Percentiles rank a stretch among this genome's conserved stretches.
Evolutionary conservation across 495 filamentous ascomycete species (phyloP).

Genomic region (Hyphodiscus hymeniophilus): DNA sequence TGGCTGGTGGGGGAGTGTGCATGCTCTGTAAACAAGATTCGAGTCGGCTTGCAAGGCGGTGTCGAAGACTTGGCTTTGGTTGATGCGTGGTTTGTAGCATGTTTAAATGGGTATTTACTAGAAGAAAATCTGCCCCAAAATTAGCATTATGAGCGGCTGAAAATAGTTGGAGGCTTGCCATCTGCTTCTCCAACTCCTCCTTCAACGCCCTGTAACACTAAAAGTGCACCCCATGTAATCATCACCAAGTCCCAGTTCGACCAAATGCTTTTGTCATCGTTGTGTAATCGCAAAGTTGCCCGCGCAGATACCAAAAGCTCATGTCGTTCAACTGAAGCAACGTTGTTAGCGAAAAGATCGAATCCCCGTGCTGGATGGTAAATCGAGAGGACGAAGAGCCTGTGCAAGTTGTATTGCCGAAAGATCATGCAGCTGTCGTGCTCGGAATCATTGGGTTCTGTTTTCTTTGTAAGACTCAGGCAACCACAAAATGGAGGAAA

Average conservation of each 20-base stretch:
- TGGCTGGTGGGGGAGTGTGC: conserved; percentile 30
- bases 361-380: conserved; percentile 38
- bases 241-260: conserved; percentile 33
- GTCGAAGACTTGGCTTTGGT: conserved; percentile 28
- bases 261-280: conserved; percentile 35
- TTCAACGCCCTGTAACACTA: conserved; percentile 33
- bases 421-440: conserved; percentile 30
- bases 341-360: conserved; percentile 31
- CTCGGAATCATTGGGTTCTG: conserved; percentile 25
- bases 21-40: conserved; percentile 32
- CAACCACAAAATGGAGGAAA: not conserved
- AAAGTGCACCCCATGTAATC: conserved; percentile 35
- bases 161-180: conserved; percentile 17
- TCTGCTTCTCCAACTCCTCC: conserved; percentile 33
- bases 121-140: conserved; percentile 26
- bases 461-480: not conserved
- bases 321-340: conserved; percentile 29
- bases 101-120: conserved; percentile 30
- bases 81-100: conserved; percentile 26
- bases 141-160: not conserved
- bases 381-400: conserved; percentile 37
- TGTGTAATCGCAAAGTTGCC: conserved; percentile 28
- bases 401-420: conserved; percentile 33
- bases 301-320: conserved; percentile 32
- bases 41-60: conserved; percentile 26